Conservation (phyloP, 495 filamentous ascomycete genomes). For the Aspergillus mulundensis region DNA sequence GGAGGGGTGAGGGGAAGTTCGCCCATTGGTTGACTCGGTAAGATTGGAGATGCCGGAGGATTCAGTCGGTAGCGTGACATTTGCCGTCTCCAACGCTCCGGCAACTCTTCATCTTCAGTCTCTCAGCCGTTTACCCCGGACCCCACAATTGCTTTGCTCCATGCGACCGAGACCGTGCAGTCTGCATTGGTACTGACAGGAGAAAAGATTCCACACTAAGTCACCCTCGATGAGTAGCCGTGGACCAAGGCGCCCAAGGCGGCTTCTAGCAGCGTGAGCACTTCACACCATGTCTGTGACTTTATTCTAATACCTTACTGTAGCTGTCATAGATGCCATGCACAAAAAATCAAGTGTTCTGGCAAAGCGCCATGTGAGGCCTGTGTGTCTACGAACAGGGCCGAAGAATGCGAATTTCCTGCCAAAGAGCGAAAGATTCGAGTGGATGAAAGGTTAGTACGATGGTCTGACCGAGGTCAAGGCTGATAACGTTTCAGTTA, state of each 20-base stretch:
- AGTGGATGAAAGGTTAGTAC: constrained; percentile 16
- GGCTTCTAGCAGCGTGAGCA: constrained; percentile 13
- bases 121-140: constrained; percentile 6
- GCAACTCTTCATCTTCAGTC: constrained; percentile 1
- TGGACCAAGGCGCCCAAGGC: constrained; percentile 1
- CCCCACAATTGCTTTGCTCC: constrained; percentile 4
- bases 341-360: constrained; percentile 22
- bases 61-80: neutral
- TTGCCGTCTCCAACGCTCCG: neutral
- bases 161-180: neutral
- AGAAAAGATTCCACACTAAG: neutral
- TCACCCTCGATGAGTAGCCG: neutral
- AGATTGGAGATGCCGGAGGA: neutral
- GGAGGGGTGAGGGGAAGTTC: neutral
- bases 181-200: neutral
- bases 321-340: constrained; percentile 21
- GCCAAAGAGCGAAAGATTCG: constrained; percentile 17
- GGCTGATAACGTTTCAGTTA: constrained; percentile 2
- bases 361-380: constrained; percentile 14
- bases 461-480: neutral
- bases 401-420: constrained; percentile 17
- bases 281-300: neutral
- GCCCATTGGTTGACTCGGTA: neutral
- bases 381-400: constrained; percentile 8
- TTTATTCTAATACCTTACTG: neutral